Evolutionary conservation across 805 yeast genomes (phyloP), one percentile per base, ranked within the genome.

Genomic region (Yarrowia sp.): DNA sequence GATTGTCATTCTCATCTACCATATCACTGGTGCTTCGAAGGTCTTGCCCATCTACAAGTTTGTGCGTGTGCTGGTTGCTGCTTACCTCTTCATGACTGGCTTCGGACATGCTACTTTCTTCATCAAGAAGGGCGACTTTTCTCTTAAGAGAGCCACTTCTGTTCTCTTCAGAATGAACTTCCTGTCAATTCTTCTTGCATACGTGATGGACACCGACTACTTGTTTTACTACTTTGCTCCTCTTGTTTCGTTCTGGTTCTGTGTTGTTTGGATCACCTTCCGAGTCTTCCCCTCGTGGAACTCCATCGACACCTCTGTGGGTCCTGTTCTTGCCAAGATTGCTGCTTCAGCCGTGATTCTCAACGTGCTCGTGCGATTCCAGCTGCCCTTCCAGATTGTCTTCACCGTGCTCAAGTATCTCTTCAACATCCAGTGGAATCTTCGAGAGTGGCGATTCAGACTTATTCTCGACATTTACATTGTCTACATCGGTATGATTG

Each of bases 11-110:
- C 65, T 73, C 52, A 72, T 73, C 50, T 73, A 73, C 56, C 75
- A 73, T 50, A 73, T 73, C 67, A 73, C 75, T 19, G 74, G 75
- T 5, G 75, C 75, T 36, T 73, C 75, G 15, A 71, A 70, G 65
- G 69, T 73, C 15, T 52, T 73, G 38, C 71, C 75, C 26, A 73
- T 73, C 45, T 73, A 73, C 72, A 73, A 73, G 64, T 53, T 69
- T 38, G 72, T 73, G 35, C 71, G 75, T 8, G 72, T 73, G 26
- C 56, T 70, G 72, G 75, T 73, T n/a, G 74, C 75, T 22, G 70
- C 75, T 15, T 73, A 73, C 40, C 56, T 73, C 52, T 73, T 73
- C 56, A 71, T 73, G 73, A 73, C 75, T 12, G 75, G 75, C 2
- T 73, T 70, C 48, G 75, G 75, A 38, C 75, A 73, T 42, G 69